Percentiles rank a stretch among this genome's conserved stretches.
Conservation (phyloP, 1,284 basidiomycete species). For the Ganoderma boninense region DNA sequence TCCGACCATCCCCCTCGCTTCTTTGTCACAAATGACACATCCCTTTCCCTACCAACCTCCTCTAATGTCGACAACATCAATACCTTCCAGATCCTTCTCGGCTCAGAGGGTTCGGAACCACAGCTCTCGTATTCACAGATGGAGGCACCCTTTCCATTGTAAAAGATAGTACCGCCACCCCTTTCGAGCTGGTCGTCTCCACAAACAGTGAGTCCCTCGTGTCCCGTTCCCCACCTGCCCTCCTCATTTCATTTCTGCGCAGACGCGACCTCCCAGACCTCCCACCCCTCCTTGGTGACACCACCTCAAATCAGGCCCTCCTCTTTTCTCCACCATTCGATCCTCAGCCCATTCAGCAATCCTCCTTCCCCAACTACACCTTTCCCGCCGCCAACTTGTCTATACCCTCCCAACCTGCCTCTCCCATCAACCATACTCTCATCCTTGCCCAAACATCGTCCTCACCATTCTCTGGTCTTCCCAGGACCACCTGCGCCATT, state of each 20-base stretch:
- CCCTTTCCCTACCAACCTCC: slow-evolving; percentile 49
- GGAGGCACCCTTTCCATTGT: slow-evolving; percentile 62
- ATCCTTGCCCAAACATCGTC: slow-evolving; percentile 57
- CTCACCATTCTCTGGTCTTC: slow-evolving; percentile 50
- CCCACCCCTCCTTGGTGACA: slow-evolving; percentile 75
- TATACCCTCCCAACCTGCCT: slow-evolving; percentile 48
- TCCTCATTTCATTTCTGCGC: background rate
- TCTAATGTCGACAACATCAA: slow-evolving; percentile 47
- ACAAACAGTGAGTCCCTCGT: slow-evolving; percentile 51
- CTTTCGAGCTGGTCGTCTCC: slow-evolving; percentile 68
- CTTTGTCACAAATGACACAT: slow-evolving; percentile 63
- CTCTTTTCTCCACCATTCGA: slow-evolving; percentile 72
- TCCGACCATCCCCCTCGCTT: slow-evolving; percentile 52
- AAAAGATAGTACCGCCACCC: slow-evolving; percentile 44
- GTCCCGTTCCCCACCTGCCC: background rate
- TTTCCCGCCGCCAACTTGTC: slow-evolving; percentile 68
- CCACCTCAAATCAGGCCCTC: slow-evolving; percentile 78
- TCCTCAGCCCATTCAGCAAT: slow-evolving; percentile 44
- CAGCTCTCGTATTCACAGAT: slow-evolving; percentile 54
- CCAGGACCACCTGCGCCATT: slow-evolving; percentile 68
- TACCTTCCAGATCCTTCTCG: slow-evolving; percentile 58
- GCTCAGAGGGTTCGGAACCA: slow-evolving; percentile 60
- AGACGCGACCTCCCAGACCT: slow-evolving; percentile 36
- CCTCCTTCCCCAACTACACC: slow-evolving; percentile 84
- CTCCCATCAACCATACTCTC: slow-evolving; percentile 60